Base-by-base conservation (phyloP, 177 flowering plant species). In the Vitis hybrid region DNA sequence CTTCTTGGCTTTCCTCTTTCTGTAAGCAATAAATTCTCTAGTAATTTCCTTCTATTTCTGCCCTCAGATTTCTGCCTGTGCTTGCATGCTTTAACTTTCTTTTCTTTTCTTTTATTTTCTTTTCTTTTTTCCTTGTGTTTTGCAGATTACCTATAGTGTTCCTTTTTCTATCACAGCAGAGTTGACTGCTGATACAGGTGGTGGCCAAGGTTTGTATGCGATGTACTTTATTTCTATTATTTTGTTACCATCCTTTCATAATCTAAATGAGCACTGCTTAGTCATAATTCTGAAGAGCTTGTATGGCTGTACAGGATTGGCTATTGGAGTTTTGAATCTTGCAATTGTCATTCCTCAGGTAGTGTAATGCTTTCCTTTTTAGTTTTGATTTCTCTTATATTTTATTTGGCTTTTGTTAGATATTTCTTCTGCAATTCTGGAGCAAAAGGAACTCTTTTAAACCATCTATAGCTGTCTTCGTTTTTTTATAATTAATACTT, bases 281-380 rank as follows among this genome's bases (percentile, higher is more conserved):
- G 59, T 32, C 65, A 6, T 73, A 57, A 30, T 76, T 54, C 45
- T 68, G 66, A 74, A 63, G 32, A 30, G 34, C 63, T 54, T 39
- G 0, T 51, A 14, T 67, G 62, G 11, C 21, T 70, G 4, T 81
- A 72, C 91, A 92, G 99, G 99, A 48, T 76, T 95, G 85, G 97
- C 99, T 23, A 92, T 89, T 11, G 99, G 99, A 73, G 97, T 94
- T 62, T 70, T 94, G 68, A 94, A 92, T 88, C 97, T 94, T 75
- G 93, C 98, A 45, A 91, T 95, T 76, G 99, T 95, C 65, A 69
- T 91, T 75, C 99, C 99, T 23, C 98, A 95, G 97, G 99, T 90
- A 82, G 45, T 68, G 64, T 63, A 19, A 32, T 67, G 12, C 14
- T 39, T 49, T 51, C 34, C 62, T 52, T 64, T 17, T 59, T 13